Conservation (phyloP, 2,329 filamentous ascomycete species). For the Paraconiothyrium brasiliense region DNA sequence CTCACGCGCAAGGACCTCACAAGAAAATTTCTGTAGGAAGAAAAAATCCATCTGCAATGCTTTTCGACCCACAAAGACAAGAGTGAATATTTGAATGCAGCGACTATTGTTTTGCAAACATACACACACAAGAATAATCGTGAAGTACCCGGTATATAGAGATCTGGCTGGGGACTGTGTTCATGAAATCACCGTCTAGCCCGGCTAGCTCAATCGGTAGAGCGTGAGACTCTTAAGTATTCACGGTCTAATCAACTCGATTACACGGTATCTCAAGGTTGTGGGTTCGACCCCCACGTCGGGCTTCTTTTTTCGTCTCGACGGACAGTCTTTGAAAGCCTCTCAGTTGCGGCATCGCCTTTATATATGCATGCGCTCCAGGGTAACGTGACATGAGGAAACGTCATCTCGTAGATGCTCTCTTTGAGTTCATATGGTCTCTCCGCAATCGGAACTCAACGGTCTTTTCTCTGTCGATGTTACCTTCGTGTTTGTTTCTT, state of each 20-base stretch:
- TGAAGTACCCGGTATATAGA: not conserved
- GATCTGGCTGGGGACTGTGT: not conserved
- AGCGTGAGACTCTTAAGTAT: constrained; percentile 38
- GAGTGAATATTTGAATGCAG: not conserved
- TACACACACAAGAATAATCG: not conserved
- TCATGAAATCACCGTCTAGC: constrained; percentile 20
- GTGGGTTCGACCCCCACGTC: constrained; percentile 13
- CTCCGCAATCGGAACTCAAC: not conserved
- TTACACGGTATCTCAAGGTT: constrained; percentile 11
- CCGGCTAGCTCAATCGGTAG: constrained; percentile 44
- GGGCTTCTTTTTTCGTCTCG: constrained; percentile 5
- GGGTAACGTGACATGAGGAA: not conserved
- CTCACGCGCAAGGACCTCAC: not conserved
- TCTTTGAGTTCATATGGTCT: not conserved
- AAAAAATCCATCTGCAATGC: not conserved
- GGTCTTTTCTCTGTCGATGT: not conserved
- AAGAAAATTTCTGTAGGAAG: not conserved
- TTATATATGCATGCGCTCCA: not conserved
- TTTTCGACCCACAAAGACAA: not conserved
- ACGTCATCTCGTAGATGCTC: not conserved
- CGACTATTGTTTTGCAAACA: not conserved
- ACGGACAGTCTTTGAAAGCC: not conserved
- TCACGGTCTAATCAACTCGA: constrained; percentile 11
- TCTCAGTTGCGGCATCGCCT: not conserved
- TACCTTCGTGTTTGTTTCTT: too few species aligned